Evolutionary conservation across 306 rosid species (phyloP).

Genomic region (Cercis canadensis): DNA sequence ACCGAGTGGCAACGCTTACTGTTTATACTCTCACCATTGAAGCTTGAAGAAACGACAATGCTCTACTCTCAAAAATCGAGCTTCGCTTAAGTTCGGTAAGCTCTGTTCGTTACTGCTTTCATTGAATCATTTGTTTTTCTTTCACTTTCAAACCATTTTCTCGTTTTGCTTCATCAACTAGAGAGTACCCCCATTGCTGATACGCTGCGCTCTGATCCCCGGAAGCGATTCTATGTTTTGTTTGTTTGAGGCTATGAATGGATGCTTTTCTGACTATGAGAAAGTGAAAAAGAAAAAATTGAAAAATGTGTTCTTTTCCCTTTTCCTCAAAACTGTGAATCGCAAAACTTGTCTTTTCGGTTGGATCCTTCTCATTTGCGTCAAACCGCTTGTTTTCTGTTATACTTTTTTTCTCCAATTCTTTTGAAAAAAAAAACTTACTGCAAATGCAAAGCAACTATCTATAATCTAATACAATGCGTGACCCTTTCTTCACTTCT

Average conservation of each 20-base stretch:
- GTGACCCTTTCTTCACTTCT: constrained; percentile 6
- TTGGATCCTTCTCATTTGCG: constrained; percentile 24
- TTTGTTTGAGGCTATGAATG: background rate
- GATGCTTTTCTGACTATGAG: background rate
- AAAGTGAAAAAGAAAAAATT: too few species aligned
- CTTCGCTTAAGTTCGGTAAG: constrained; percentile 24
- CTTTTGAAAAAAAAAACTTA: background rate
- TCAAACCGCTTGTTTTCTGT: background rate
- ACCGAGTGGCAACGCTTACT: background rate
- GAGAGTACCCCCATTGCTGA: background rate
- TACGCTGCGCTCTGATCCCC: background rate
- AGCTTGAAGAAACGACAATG: constrained; percentile 23
- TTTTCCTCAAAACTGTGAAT: too few species aligned
- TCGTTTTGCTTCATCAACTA: too few species aligned
- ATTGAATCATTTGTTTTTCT: background rate
- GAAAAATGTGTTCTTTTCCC: background rate
- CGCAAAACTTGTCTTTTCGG: background rate
- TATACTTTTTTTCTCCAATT: too few species aligned
- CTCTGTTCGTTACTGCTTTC: background rate
- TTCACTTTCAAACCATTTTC: background rate
- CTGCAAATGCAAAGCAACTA: background rate
- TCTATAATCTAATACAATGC: constrained; percentile 10
- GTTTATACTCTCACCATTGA: constrained; percentile 4
- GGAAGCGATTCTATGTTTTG: background rate
- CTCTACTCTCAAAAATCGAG: background rate